A percentile compares a stretch with the other conserved stretches of the same genome.
Conservation (phyloP, 768 basidiomycete species). For the Lactarius hatsudake region DNA sequence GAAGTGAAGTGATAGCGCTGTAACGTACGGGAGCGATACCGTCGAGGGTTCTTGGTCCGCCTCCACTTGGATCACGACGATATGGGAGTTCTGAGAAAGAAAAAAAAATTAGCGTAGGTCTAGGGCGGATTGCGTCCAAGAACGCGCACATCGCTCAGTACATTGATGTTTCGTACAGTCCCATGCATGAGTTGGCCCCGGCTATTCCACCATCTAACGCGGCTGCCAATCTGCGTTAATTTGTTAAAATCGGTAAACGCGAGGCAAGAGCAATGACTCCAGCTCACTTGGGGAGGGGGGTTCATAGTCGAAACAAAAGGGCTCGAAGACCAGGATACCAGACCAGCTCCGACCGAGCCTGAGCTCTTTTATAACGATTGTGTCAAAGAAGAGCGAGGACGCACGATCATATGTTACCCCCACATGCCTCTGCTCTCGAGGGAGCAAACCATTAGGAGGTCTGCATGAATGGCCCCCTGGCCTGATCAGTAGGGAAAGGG, state of each 20-base stretch:
- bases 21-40: slow-evolving; percentile 59
- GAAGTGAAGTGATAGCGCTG: background rate
- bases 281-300: slow-evolving; percentile 41
- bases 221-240: slow-evolving; percentile 53
- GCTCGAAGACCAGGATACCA: slow-evolving; percentile 12
- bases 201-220: slow-evolving; percentile 65
- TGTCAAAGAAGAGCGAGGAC: slow-evolving; percentile 1
- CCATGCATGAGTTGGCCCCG: slow-evolving; percentile 57
- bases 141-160: slow-evolving; percentile 56
- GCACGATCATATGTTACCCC: slow-evolving; percentile 14
- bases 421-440: slow-evolving; percentile 21
- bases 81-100: slow-evolving; percentile 52
- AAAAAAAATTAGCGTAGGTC: slow-evolving; percentile 1
- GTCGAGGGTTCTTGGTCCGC: slow-evolving; percentile 39
- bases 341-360: slow-evolving; percentile 11
- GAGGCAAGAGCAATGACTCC: background rate
- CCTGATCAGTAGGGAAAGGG: slow-evolving; percentile 16
- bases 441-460: slow-evolving; percentile 1
- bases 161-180: slow-evolving; percentile 51
- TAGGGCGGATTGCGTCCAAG: background rate
- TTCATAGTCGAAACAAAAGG: slow-evolving; percentile 72
- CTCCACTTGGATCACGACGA: slow-evolving; percentile 47
- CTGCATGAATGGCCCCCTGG: slow-evolving; percentile 20
- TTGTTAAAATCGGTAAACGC: slow-evolving; percentile 22
- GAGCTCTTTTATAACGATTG: slow-evolving; percentile 12